These are phyloP conservation scores for Thalassiosira pacifica DNA, from an alignment of 352 stramenopile species.

Conservation along the genomic window DNA sequence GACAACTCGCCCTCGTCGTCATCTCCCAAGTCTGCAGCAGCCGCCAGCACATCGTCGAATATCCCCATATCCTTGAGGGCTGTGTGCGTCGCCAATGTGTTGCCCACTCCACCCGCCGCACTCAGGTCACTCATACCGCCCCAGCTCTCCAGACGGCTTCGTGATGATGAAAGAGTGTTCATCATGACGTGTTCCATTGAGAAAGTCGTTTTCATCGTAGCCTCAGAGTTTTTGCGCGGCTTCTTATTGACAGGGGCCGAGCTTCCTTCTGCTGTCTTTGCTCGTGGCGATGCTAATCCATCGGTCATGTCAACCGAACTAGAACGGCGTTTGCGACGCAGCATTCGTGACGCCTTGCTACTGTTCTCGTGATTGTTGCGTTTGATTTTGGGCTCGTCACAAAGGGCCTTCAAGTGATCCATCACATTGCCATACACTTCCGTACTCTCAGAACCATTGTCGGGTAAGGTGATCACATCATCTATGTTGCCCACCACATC, in stretches of 20 bases:
- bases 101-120: too few species aligned
- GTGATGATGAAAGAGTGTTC: too few species aligned
- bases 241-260: too few species aligned
- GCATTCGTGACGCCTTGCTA: conserved; percentile 42
- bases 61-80: conserved; percentile 58
- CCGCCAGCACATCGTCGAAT: conserved; percentile 62
- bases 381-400: conserved; percentile 55
- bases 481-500: conserved; percentile 33
- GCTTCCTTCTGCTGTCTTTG: conserved; percentile 37
- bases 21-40: conserved; percentile 54
- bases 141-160: conserved; percentile 82
- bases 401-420: conserved; percentile 59
- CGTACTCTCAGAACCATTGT: conserved; percentile 15
- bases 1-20: conserved; percentile 42
- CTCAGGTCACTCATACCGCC: conserved; percentile 86
- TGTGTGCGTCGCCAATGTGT: conserved; percentile 44
- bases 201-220: conserved; percentile 36
- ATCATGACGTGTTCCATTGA: conserved; percentile 52
- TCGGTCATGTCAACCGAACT: conserved; percentile 25
- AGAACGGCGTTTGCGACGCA: conserved; percentile 28
- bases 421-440: conserved; percentile 35
- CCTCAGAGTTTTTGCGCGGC: conserved; percentile 32
- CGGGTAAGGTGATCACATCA: conserved; percentile 32
- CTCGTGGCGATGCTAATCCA: conserved; percentile 9
- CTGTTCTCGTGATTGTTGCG: conserved; percentile 13